Conservation (phyloP, 2,329 filamentous ascomycete genomes). For the Botrytis aclada region DNA sequence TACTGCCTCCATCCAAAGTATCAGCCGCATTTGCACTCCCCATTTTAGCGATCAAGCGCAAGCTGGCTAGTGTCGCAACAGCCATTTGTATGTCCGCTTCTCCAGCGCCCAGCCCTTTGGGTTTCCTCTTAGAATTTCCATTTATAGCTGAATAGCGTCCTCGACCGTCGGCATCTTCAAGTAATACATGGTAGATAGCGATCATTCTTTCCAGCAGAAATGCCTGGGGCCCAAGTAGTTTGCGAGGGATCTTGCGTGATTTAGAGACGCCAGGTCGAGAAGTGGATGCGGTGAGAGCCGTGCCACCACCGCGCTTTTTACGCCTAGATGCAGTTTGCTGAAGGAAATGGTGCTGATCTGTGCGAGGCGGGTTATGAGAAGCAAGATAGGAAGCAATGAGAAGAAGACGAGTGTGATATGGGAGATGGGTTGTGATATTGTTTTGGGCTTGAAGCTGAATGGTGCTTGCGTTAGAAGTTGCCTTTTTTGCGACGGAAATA, state of each 20-base stretch:
- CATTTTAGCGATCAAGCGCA: constrained; percentile 66
- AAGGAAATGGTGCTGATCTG: constrained; percentile 73
- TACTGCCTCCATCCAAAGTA: constrained; percentile 63
- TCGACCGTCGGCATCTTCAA: constrained; percentile 42
- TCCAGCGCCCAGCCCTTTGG: constrained; percentile 25
- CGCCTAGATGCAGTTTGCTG: constrained; percentile 39
- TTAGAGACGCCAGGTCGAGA: constrained; percentile 42
- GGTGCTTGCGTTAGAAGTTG: constrained; percentile 16
- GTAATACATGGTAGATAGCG: constrained; percentile 69
- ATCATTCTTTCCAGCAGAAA: constrained; percentile 77
- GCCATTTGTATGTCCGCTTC: constrained; percentile 59
- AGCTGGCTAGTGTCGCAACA: constrained; percentile 68
- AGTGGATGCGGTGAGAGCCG: constrained; percentile 37
- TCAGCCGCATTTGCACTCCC: constrained; percentile 54
- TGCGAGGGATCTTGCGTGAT: constrained; percentile 71
- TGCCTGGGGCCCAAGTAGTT: constrained; percentile 71
- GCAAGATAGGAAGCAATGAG: constrained; percentile 77
- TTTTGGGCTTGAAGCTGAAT: constrained; percentile 21
- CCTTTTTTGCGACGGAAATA: constrained; percentile 22
- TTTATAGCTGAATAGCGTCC: constrained; percentile 25
- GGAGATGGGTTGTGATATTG: constrained; percentile 56
- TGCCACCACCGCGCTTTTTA: constrained; percentile 44
- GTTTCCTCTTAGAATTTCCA: constrained; percentile 14
- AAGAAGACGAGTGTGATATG: constrained; percentile 69
- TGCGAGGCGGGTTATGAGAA: constrained; percentile 73